Conservation (phyloP, 352 stramenopile species). For the Pythium sp. region DNA sequence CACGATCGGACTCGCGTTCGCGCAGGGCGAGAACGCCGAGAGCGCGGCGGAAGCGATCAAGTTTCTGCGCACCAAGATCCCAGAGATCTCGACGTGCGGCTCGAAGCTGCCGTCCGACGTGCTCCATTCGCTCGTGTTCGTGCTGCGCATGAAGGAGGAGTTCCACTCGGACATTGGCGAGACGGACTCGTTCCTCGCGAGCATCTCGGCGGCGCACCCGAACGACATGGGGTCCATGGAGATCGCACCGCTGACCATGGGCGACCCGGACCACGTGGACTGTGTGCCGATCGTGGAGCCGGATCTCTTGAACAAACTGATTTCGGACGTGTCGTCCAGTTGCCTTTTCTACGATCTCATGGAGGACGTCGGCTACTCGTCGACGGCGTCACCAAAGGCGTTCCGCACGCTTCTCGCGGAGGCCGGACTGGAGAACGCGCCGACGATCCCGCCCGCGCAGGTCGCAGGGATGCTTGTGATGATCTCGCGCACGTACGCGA, state of each 20-base stretch:
- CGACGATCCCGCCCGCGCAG: constrained; percentile 81
- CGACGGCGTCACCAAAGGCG: constrained; percentile 67
- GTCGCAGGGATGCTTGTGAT: constrained; percentile 89
- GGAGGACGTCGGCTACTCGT: constrained; percentile 88
- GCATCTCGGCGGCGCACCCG: constrained; percentile 80
- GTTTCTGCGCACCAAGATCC: constrained; percentile 82
- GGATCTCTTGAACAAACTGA: constrained; percentile 71
- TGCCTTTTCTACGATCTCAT: constrained; percentile 90
- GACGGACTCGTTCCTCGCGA: constrained; percentile 84
- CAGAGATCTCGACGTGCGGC: constrained; percentile 77
- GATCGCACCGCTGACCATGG: constrained; percentile 82
- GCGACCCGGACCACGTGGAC: constrained; percentile 85
- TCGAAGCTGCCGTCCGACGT: constrained; percentile 83
- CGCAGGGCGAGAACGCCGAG: constrained; percentile 61
- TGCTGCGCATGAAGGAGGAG: constrained; percentile 75
- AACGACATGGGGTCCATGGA: constrained; percentile 86
- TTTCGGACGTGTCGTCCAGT: constrained; percentile 71
- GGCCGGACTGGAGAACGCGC: constrained; percentile 72
- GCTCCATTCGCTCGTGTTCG: constrained; percentile 79
- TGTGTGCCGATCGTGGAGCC: constrained; percentile 56
- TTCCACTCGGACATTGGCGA: constrained; percentile 72
- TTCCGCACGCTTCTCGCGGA: constrained; percentile 85
- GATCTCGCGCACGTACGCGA: constrained; percentile 78
- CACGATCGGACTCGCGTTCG: constrained; percentile 79
- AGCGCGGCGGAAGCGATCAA: constrained; percentile 62